Base-by-base conservation (phyloP, 306 rosid species). In the Luffa aegyptiaca region DNA sequence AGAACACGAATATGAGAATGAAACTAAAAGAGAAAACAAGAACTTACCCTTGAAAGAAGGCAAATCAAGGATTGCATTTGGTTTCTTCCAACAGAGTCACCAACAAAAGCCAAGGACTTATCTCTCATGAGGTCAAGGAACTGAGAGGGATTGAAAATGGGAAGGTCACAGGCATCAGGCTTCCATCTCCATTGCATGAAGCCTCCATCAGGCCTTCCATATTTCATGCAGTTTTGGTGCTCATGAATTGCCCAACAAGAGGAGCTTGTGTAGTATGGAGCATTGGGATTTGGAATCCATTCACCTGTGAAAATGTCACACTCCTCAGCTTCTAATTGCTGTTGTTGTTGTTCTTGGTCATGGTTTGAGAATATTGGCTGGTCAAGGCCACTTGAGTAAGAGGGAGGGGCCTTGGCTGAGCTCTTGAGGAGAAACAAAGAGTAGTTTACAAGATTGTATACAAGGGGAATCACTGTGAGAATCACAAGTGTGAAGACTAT, bases 11-110 rank as follows among this genome's bases (percentile, higher is more conserved):
- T 10, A 10, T 1, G 36, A 10, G 21, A 21, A 51, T 51, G 18
- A 26, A 26, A 51, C 13, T 2, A n/a, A 37, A 10, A 41, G 16
- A 41, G 4, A 41, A 42, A 18, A n/a, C 9, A 31, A 0, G 0
- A 8, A 45, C 37, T 9, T 48, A 73, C 77, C 77, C 77, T 26
- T 12, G 78, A 74, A 35, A 74, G 63, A 52, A 74, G 78, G 78
- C 78, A 74, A 33, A 74, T 74, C 78, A 74, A 52, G 12, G 78
- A 74, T 2, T 74, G 78, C 78, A 77, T 90, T 82, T 94, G 98
- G 85, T 94, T 94, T 83, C 98, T 89, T 0, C 91, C 96, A n/a
- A 94, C 97, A 10, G 98, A 94, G 63, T 94, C 98, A 31, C 98
- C 97, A 75, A 94, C 89, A 83, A 94, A 94, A 57, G 97, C 98